phyloP scores from a whole-genome alignment of 2,329 filamentous ascomycete genomes.

The Ambrosiella cleistominuta region DNA sequence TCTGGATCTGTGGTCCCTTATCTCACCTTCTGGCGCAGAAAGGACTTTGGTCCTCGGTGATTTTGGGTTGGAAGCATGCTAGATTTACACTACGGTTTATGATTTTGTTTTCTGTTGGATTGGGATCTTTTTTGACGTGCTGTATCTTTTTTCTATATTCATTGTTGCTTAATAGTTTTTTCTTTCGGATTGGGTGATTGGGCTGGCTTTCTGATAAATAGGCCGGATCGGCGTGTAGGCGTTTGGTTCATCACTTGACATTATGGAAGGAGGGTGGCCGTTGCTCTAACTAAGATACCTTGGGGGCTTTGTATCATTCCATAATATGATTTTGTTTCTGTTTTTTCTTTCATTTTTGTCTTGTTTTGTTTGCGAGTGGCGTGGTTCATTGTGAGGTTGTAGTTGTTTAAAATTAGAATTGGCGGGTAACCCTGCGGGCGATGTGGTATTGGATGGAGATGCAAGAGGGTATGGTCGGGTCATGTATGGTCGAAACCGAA shows the following conservation, averaged over 20 bases:
- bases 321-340: background rate
- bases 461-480: too few species aligned
- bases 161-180: background rate
- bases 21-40: constrained; percentile 28
- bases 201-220: background rate
- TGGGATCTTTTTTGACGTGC: background rate
- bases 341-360: background rate
- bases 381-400: too few species aligned
- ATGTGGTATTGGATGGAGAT: too few species aligned
- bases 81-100: background rate
- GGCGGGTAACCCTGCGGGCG: too few species aligned
- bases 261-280: background rate
- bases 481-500: too few species aligned
- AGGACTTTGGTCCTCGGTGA: constrained; percentile 15
- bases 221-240: background rate
- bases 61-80: background rate
- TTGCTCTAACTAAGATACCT: background rate
- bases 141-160: background rate
- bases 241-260: background rate
- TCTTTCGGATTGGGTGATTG: background rate
- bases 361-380: background rate
- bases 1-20: constrained; percentile 25
- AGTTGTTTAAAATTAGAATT: too few species aligned
- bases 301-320: background rate
- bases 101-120: background rate